phyloP scores from a whole-genome alignment of 495 filamentous ascomycete genomes.

The Platismatia glauca region DNA sequence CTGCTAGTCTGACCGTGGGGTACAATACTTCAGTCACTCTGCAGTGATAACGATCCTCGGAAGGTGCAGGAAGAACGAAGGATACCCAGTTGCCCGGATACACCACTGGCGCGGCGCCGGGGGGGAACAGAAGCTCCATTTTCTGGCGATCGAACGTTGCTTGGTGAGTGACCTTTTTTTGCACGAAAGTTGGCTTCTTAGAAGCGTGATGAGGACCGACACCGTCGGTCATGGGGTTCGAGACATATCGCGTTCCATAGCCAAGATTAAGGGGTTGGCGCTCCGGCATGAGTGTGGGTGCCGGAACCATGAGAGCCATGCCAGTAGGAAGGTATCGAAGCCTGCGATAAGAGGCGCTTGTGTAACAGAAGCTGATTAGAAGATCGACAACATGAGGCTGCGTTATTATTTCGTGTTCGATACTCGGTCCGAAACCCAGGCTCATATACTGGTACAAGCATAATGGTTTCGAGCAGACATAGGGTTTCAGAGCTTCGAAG shows the following conservation, averaged over 20 bases:
- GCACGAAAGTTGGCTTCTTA: neutral
- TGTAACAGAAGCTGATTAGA: slow-evolving; percentile 73
- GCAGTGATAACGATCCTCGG: slow-evolving; percentile 30
- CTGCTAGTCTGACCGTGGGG: slow-evolving; percentile 28
- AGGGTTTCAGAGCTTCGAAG: slow-evolving; percentile 84
- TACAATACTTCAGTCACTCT: slow-evolving; percentile 34
- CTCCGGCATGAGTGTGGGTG: slow-evolving; percentile 15
- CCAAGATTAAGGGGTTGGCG: neutral
- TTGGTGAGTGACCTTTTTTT: neutral
- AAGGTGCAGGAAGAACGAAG: slow-evolving; percentile 24
- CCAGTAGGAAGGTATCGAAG: slow-evolving; percentile 60
- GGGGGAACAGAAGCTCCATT: slow-evolving; percentile 37
- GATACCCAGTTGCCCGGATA: slow-evolving; percentile 52
- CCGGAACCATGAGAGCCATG: slow-evolving; percentile 59
- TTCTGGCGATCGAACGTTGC: slow-evolving; percentile 24
- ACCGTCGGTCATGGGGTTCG: neutral
- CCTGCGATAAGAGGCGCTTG: slow-evolving; percentile 37
- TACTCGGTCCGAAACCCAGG: slow-evolving; percentile 74
- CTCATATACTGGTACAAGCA: slow-evolving; percentile 89
- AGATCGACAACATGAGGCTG: slow-evolving; percentile 83
- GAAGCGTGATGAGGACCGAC: neutral
- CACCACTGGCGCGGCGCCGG: slow-evolving; percentile 29
- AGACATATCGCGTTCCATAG: neutral
- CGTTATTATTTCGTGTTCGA: slow-evolving; percentile 74
- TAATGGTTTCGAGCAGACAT: slow-evolving; percentile 71